Evolutionary conservation across 805 yeast genomes (phyloP).

Genomic region (Nadsonia fulvescens): DNA sequence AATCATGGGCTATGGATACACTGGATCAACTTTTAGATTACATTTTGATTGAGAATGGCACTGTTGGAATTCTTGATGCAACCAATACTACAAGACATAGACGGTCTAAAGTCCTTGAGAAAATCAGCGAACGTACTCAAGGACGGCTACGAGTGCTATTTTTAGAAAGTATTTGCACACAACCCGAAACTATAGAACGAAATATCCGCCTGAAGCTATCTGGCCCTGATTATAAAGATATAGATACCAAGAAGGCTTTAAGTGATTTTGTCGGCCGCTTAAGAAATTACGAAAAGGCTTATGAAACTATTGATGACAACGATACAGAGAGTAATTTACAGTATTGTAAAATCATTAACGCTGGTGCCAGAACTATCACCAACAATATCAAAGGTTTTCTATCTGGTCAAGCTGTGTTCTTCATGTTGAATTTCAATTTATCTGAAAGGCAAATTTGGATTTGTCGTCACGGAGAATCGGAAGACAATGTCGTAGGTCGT

Average conservation of each 20-base stretch:
- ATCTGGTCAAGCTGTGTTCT: slow-evolving; percentile 86
- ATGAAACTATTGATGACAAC: slow-evolving; percentile 73
- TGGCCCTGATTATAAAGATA: slow-evolving; percentile 82
- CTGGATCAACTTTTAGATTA: slow-evolving; percentile 69
- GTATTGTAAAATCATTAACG: slow-evolving; percentile 89
- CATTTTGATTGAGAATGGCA: slow-evolving; percentile 67
- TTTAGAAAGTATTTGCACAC: slow-evolving; percentile 76
- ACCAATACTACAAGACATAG: slow-evolving; percentile 39
- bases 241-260: slow-evolving; percentile 68
- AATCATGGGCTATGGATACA: slow-evolving; percentile 89
- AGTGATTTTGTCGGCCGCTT: slow-evolving; percentile 70
- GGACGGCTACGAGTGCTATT: slow-evolving; percentile 53
- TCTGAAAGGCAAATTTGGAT: slow-evolving; percentile 86
- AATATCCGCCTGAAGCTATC: slow-evolving; percentile 71
- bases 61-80: slow-evolving; percentile 57
- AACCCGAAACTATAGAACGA: slow-evolving; percentile 57
- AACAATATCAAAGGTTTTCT: slow-evolving; percentile 76
- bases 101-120: slow-evolving; percentile 39
- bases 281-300: slow-evolving; percentile 70
- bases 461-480: slow-evolving; percentile 85
- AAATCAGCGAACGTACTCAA: slow-evolving; percentile 21
- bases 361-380: slow-evolving; percentile 84
- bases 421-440: slow-evolving; percentile 72
- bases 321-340: slow-evolving; percentile 49
- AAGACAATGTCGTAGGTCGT: slow-evolving; percentile 65